Base-by-base conservation (phyloP, 495 filamentous ascomycete genomes). In the Daldinia caldariorum region DNA sequence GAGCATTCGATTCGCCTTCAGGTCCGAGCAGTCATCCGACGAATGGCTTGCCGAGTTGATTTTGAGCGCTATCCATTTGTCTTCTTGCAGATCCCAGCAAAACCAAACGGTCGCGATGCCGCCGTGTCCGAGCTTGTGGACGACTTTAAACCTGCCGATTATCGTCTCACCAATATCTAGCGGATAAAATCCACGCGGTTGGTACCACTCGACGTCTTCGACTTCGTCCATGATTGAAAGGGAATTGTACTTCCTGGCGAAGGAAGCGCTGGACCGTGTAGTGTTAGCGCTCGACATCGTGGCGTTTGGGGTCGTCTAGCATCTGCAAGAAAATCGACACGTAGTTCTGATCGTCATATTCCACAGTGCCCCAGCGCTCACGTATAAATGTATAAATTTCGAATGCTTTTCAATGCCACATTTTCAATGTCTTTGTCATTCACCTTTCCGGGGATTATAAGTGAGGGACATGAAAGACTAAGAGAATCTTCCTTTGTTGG, bases 21-120 rank as follows among this genome's bases (percentile, higher is more conserved):
- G 20, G 12, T 47, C 43, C 8, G 43, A 12, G 43, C 43, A 47
- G 43, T 47, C 18, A 8, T 47, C 43, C 20, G 43, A 47, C 10
- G 43, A 47, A 22, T 47, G 43, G 4, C 43, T 47, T 13, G 43
- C 43, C 12, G 43, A 47, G 20, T 47, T 47, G 20, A 47, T 47
- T 47, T 22, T 47, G 12, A 47, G 43, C 16, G 43, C 43, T 47
- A 47, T 22, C 43, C 43, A 47, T 47, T 22, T 47, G 8, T 47
- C 43, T 12, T 47, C 18, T 47, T 47, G 18, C 12, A 47, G 43
- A 12, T 47, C 43, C 43, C 43, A 47, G 43, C 43, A 47, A 5
- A 47, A 47, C 43, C 43, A 47, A 47, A 47, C 43, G 9, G 43
- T 47, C 8, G 43, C 43, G 20, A 47, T 47, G 43, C 43, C 43